Evolutionary conservation across 1,284 basidiomycete genomes (phyloP).

Genomic region (Pseudozyma thailandica): DNA sequence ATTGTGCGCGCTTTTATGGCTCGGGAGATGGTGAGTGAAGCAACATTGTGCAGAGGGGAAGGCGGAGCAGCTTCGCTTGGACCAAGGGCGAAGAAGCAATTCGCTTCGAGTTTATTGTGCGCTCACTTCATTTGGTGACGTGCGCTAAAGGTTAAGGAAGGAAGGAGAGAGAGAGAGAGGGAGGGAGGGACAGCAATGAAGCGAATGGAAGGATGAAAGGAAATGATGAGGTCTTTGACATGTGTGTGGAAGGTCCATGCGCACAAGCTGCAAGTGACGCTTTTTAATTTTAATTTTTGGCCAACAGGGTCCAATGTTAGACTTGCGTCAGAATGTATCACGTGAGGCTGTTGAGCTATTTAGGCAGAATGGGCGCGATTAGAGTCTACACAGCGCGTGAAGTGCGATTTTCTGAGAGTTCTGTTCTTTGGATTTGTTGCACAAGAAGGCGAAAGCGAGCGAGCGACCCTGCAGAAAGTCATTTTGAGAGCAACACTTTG

Average conservation of each 20-base stretch:
- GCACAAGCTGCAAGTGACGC: no score
- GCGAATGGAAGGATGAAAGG: no score
- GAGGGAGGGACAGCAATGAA: no score
- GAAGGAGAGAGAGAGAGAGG: no score
- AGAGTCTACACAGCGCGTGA: no score
- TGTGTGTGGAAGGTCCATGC: no score
- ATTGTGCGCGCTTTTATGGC: background rate
- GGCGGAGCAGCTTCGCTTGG: no score
- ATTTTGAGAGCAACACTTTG: slow-evolving; percentile 19
- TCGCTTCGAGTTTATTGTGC: background rate
- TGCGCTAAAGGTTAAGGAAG: no score
- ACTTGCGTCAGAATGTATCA: background rate
- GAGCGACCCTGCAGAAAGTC: no score
- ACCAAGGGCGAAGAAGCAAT: background rate
- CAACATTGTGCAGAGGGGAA: background rate
- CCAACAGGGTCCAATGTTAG: background rate
- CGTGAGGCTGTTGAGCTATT: background rate
- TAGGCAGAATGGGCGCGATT: background rate
- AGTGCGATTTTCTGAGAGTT: background rate
- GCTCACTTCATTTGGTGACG: background rate
- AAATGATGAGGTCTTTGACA: no score
- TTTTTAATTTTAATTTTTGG: background rate
- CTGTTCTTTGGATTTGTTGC: background rate
- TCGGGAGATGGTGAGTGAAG: background rate
- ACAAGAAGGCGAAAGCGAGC: no score